Percentiles rank a stretch among this genome's conserved stretches.
Evolutionary conservation across 257 asterid species (phyloP).

Genomic region (Nicotiana undulata): DNA sequence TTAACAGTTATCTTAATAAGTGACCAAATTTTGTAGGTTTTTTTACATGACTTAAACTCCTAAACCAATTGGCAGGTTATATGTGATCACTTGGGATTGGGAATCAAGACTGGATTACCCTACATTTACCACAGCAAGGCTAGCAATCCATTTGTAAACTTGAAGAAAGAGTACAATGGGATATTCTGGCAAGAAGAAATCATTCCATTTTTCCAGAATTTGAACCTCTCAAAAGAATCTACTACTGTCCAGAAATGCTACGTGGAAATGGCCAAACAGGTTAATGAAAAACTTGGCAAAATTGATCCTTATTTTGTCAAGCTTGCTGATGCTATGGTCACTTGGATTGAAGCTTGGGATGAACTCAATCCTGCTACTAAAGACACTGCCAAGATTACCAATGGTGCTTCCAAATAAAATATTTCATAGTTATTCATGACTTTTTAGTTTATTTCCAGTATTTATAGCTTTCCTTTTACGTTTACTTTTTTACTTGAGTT

Average conservation of each 20-base stretch:
- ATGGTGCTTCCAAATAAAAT: conserved; percentile 16
- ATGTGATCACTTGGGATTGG: conserved; percentile 80
- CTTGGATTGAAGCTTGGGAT: conserved; percentile 95
- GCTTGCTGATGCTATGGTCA: conserved; percentile 79
- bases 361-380: conserved; percentile 50
- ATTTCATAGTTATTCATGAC: not conserved
- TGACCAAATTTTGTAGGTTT: not conserved
- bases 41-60: not conserved
- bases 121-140: conserved; percentile 97
- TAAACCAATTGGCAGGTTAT: conserved; percentile 38
- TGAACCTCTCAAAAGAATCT: conserved; percentile 53
- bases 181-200: conserved; percentile 96
- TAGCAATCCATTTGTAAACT: conserved; percentile 84
- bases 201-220: conserved; percentile 75
- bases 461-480: not conserved
- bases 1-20: too few species aligned
- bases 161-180: conserved; percentile 79
- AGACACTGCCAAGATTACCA: conserved; percentile 11
- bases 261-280: conserved; percentile 61
- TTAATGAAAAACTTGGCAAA: conserved; percentile 67
- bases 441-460: not conserved
- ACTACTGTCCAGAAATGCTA: conserved; percentile 83
- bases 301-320: conserved; percentile 62
- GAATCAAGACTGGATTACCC: conserved; percentile 84
- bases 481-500: not conserved